Base-by-base conservation (phyloP, 176 grass and related monocot species). In the Olyra latifolia region DNA sequence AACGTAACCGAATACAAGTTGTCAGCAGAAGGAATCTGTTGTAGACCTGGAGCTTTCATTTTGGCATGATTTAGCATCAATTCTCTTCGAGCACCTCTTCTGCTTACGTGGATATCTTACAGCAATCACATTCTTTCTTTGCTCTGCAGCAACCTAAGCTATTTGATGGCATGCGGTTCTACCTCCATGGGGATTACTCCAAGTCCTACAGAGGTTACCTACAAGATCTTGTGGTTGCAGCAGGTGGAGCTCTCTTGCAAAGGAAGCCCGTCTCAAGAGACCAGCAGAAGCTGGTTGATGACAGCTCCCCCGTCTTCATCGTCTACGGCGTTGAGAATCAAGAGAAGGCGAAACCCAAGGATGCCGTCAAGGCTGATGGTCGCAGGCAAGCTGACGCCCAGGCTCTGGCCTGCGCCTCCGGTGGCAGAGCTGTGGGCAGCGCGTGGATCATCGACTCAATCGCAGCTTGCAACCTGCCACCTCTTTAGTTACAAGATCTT, bases 371-470 rank as follows among this genome's bases (percentile, higher is more conserved):
- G 24, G 64, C 44, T 25, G 10, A n/a, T 35, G 28, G n/a, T 44
- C 22, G 16, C 64, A 80, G 67, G 53, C 64, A 70, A 61, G 66
- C 29, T 80, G 83, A 91, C 58, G 88, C 86, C 9, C 80, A 91
- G 47, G 80, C 32, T 50, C 88, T 98, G 49, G 90, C 88, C 30
- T 45, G 45, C 16, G 86, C 90, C 46, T 94, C 90, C 15, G 90
- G 92, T 55, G 90, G 92, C 52, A 87, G 68, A 87, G 70, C 64
- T 40, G 90, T 54, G 22, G 88, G 88, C 69, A 98, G 82, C 8
- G 78, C 81, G 66, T 98, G 92, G 95, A 87, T 98, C 62, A 91
- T 93, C 1, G 86, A 98, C 66, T 94, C 92, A 0, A 89, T 98
- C 67, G 86, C 95, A 30, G 85, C 90, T 42, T 98, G 88, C 86